Evolutionary conservation across 495 filamentous ascomycete genomes (phyloP).

Genomic region (Delitschia confertaspora): DNA sequence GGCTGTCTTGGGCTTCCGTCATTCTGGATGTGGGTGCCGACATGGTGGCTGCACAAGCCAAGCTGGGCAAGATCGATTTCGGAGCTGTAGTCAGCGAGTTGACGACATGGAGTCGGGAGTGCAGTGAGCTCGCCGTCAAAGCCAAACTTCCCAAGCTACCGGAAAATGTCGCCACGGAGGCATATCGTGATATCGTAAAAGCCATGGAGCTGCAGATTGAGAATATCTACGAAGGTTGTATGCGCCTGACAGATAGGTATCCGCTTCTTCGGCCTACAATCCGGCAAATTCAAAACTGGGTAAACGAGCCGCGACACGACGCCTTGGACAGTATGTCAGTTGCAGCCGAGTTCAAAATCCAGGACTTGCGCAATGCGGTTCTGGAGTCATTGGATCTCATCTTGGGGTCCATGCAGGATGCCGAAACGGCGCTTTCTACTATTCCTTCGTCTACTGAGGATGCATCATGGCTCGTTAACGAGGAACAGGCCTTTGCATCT

Average conservation of each 20-base stretch:
- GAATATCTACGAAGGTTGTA: conserved; percentile 11
- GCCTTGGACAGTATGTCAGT: not conserved
- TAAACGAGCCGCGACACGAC: not conserved
- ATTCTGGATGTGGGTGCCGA: conserved; percentile 15
- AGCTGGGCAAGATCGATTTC: conserved; percentile 26
- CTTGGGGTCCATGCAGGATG: conserved; percentile 32
- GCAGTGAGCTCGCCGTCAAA: conserved; percentile 4
- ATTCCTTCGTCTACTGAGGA: conserved; percentile 20
- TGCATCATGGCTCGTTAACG: conserved; percentile 22
- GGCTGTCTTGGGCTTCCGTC: conserved; percentile 20
- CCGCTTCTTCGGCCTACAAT: conserved; percentile 12
- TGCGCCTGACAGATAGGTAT: conserved; percentile 5
- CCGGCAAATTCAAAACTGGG: conserved; percentile 23
- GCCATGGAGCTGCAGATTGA: not conserved
- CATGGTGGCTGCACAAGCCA: conserved; percentile 27
- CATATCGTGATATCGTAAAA: conserved; percentile 4
- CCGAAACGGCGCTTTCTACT: conserved; percentile 19
- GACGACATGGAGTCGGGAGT: conserved; percentile 4
- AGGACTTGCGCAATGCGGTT: conserved; percentile 3
- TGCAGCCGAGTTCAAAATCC: not conserved
- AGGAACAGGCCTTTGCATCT: conserved; percentile 17
- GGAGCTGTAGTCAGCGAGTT: conserved; percentile 15
- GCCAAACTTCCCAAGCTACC: conserved; percentile 15
- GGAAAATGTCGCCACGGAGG: conserved; percentile 14
- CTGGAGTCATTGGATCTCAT: conserved; percentile 26